A percentile compares a stretch with the other conserved stretches of the same genome.
Evolutionary conservation across 192 early-diverging fungal genomes (phyloP).

Genomic region (Geranomyces michiganensis): DNA sequence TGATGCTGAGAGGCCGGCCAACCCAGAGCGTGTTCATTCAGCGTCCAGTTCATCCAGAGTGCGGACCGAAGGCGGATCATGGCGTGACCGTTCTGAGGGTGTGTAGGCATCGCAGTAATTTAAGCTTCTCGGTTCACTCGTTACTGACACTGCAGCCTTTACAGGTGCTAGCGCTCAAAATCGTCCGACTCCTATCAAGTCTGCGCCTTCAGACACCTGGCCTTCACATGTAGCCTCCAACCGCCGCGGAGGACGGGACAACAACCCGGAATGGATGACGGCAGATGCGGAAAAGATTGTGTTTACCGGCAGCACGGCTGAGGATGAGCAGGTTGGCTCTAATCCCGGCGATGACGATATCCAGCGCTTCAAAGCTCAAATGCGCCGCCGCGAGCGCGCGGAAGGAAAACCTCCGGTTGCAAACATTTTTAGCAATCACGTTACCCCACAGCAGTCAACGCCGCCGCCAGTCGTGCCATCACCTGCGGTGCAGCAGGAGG

Average conservation of each 20-base stretch:
- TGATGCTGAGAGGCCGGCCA: constrained; percentile 1
- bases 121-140: no score
- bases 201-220: neutral
- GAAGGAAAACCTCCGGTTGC: neutral
- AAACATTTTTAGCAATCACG: neutral
- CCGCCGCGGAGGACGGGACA: constrained; percentile 5
- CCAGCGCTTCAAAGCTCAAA: constrained; percentile 38
- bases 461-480: neutral
- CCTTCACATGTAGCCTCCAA: neutral
- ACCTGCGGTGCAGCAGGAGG: neutral
- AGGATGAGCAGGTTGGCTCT: neutral
- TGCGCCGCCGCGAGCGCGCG: constrained; percentile 23
- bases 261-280: constrained; percentile 39
- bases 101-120: neutral
- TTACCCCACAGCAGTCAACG: neutral
- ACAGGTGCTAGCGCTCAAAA: neutral
- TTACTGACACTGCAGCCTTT: neutral
- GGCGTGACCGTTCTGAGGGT: constrained; percentile 27
- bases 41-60: neutral
- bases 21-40: neutral
- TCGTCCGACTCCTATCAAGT: neutral
- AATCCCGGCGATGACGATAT: constrained; percentile 29
- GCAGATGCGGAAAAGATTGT: constrained; percentile 17
- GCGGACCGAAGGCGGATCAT: constrained; percentile 20
- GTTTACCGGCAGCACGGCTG: neutral